Conservation (phyloP, 768 basidiomycete genomes). For the Suillus tomentosus region DNA sequence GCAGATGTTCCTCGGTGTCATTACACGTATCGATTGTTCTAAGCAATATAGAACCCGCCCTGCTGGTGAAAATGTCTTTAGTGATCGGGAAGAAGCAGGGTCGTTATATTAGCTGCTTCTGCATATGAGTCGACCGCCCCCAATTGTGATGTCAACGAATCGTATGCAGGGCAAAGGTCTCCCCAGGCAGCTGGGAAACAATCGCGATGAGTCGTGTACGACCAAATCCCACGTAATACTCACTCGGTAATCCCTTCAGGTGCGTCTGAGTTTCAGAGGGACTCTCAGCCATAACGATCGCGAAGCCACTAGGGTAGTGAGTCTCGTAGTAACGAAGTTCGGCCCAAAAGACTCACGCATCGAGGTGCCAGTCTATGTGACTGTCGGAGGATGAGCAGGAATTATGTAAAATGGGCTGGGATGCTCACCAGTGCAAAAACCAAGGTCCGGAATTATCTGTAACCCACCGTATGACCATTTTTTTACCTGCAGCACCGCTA, state of each 20-base stretch:
- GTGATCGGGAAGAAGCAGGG: conserved; percentile 18
- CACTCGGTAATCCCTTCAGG: conserved; percentile 22
- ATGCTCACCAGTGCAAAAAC: conserved; percentile 43
- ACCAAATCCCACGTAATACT: not conserved
- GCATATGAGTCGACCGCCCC: conserved; percentile 21
- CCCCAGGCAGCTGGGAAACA: conserved; percentile 24
- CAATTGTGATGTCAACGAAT: conserved; percentile 25
- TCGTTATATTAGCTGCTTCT: conserved; percentile 23
- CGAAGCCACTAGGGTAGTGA: conserved; percentile 25
- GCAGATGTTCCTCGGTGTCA: not conserved
- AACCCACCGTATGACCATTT: conserved; percentile 54
- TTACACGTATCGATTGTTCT: not conserved
- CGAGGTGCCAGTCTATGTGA: conserved; percentile 33
- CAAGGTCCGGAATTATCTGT: conserved; percentile 69
- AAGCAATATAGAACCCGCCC: not conserved
- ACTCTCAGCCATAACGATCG: conserved; percentile 29
- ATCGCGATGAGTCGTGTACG: not conserved
- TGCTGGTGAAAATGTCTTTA: not conserved
- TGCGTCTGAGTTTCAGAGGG: conserved; percentile 19
- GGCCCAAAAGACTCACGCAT: conserved; percentile 19
- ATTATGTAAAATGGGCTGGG: not conserved
- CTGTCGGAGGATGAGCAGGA: conserved; percentile 13
- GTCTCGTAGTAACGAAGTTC: no score
- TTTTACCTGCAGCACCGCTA: conserved; percentile 34
- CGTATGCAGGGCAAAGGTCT: conserved; percentile 25